phyloP scores from a whole-genome alignment of 1,284 basidiomycete species.

The Neonothopanus nambi region DNA sequence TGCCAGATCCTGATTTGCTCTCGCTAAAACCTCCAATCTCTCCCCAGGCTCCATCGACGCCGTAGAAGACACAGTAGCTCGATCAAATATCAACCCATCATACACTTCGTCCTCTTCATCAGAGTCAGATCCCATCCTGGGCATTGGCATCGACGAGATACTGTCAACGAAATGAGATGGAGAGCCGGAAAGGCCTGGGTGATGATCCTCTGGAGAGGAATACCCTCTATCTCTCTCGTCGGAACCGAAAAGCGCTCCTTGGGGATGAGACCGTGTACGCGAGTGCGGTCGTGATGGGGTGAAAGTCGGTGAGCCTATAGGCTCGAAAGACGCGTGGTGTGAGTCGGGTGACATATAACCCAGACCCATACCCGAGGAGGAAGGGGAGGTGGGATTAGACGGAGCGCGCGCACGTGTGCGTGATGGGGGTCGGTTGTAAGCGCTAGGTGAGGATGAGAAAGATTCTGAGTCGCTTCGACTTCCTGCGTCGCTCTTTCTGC shows the following conservation, averaged over 20 bases:
- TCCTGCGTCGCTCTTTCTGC: constrained; percentile 31
- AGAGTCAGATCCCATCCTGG: constrained; percentile 20
- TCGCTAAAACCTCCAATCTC: constrained; percentile 66
- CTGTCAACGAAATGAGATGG: constrained; percentile 31
- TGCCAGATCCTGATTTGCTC: constrained; percentile 70
- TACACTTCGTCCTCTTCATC: constrained; percentile 45
- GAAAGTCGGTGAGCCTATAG: constrained; percentile 37
- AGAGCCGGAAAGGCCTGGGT: constrained; percentile 30
- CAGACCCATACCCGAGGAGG: constrained; percentile 11
- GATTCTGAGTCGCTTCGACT: constrained; percentile 66
- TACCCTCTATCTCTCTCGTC: constrained; percentile 31
- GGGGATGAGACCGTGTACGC: constrained; percentile 59
- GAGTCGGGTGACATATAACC: not conserved
- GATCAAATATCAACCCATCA: constrained; percentile 60
- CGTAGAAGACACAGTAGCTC: constrained; percentile 55
- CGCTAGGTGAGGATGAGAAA: constrained; percentile 36
- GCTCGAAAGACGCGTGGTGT: not conserved
- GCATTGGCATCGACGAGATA: constrained; percentile 37
- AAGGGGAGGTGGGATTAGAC: constrained; percentile 65
- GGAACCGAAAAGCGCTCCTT: constrained; percentile 47
- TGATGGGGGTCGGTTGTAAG: constrained; percentile 17
- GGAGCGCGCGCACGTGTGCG: constrained; percentile 51
- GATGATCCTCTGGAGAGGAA: constrained; percentile 40
- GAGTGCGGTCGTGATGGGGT: constrained; percentile 30
- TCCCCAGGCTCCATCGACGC: constrained; percentile 67